Base-by-base conservation (phyloP, 1,139 yeast genomes). In the Scheffersomyces cryptocercus region DNA sequence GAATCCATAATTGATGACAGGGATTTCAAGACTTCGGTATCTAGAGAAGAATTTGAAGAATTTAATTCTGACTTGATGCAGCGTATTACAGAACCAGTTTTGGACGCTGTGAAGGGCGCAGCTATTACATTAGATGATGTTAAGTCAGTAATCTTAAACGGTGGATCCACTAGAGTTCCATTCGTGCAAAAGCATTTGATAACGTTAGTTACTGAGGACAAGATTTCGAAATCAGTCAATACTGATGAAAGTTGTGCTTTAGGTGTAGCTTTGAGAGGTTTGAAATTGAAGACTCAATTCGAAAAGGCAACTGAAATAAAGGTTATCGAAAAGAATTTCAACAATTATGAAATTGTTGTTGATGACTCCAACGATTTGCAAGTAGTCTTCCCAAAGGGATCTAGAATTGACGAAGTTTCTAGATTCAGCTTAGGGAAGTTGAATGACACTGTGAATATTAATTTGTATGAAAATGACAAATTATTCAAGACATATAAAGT, bases 211-310 rank as follows among this genome's bases (percentile, higher is more conserved):
- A 84, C 84, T 2, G 83, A 81, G 28, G 83, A 79, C 2, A 70
- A 74, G 43, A 72, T 95, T 39, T 77, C 96, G n/a, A 90, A 85
- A 62, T 88, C 85, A 44, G 96, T 95, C 39, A 93, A 93, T 63
- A 95, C 99, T 0, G 99, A 93, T 66, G 99, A 93, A 66, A 84
- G 97, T 47, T 90, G 89, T 46, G 96, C 90, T 11, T 74, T 88
- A 57, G 99, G 99, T 42, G 83, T 95, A 5, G 83, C 97, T 11
- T 70, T 87, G 38, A 79, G 90, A 50, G 99, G 95, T 11, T 86
- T 90, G 44, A 66, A 66, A 47, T 61, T 69, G 49, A 73, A 72
- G 50, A 67, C 73, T 10, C 51, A 56, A 30, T 41, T 78, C 74
- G 75, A 80, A 52, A 84, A 84, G 60, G 80, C 82, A 52, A 74